phyloP scores from a whole-genome alignment of 1,139 yeast species.

The Hyphopichia fennica region DNA sequence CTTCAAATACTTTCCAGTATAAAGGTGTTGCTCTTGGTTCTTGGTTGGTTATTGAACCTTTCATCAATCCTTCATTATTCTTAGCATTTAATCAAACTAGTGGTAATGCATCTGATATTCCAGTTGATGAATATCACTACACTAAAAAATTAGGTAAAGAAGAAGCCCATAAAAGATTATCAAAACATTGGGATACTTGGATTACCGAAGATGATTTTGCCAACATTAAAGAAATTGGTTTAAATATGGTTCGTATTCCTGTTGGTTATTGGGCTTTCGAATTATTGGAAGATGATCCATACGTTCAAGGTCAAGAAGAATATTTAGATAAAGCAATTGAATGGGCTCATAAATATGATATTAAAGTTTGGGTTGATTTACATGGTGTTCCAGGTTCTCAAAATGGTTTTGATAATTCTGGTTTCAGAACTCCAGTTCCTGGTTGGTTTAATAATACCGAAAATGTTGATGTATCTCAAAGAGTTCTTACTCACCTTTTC shows the following conservation, averaged over 20 bases:
- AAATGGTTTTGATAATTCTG: conserved; percentile 30
- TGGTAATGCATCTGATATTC: conserved; percentile 10
- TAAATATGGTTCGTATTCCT: conserved; percentile 25
- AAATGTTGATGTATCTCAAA: conserved; percentile 9
- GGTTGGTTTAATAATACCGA: conserved; percentile 10
- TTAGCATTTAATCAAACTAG: conserved; percentile 11
- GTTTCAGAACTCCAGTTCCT: conserved; percentile 13
- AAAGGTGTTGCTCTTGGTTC: conserved; percentile 29
- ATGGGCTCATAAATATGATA: conserved; percentile 20
- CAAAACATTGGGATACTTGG: conserved; percentile 21
- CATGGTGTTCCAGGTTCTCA: conserved; percentile 32
- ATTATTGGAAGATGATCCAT: conserved; percentile 19
- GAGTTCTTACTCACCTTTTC: conserved; percentile 45
- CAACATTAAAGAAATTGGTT: conserved; percentile 17
- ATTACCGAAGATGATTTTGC: conserved; percentile 19
- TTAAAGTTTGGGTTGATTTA: conserved; percentile 22
- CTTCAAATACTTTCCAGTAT: conserved; percentile 2
- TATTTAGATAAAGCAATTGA: conserved; percentile 23
- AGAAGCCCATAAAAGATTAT: conserved; percentile 11
- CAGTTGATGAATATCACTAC: conserved; percentile 23
- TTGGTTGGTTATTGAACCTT: conserved; percentile 27
- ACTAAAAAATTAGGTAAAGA: conserved; percentile 15
- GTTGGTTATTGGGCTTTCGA: conserved; percentile 30
- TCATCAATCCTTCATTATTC: conserved; percentile 25
- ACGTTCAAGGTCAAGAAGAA: conserved; percentile 23